Percentiles rank a stretch among this genome's conserved stretches.
phyloP scores from a whole-genome alignment of 192 early-diverging fungal species.

The Backusella sp. region DNA sequence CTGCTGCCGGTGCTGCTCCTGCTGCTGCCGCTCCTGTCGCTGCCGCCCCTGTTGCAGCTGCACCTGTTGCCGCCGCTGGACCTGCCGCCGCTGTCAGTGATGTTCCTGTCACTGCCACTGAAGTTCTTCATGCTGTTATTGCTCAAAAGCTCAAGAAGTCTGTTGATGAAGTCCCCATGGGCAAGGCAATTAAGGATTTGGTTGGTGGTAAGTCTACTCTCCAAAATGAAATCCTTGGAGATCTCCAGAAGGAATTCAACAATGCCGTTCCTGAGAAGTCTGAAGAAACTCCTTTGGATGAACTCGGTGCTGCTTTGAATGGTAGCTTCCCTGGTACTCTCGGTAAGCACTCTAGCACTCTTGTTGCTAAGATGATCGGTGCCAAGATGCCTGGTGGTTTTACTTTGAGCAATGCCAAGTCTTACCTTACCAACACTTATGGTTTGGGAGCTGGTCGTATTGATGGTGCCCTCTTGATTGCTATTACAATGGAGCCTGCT shows the following conservation, averaged over 20 bases:
- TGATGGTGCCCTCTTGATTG: slow-evolving; percentile 74
- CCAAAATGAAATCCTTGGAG: slow-evolving; percentile 96
- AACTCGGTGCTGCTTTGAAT: slow-evolving; percentile 70
- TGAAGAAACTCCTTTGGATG: slow-evolving; percentile 85
- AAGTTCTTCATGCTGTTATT: slow-evolving; percentile 81
- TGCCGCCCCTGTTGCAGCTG: slow-evolving; percentile 45
- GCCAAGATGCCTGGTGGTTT: slow-evolving; percentile 95
- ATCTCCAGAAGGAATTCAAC: slow-evolving; percentile 90
- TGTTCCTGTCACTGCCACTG: slow-evolving; percentile 76
- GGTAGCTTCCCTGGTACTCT: slow-evolving; percentile 62
- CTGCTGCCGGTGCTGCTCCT: slow-evolving; percentile 46
- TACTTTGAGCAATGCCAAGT: slow-evolving; percentile 74
- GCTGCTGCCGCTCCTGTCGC: slow-evolving; percentile 47
- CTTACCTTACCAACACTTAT: slow-evolving; percentile 65
- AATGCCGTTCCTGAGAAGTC: slow-evolving; percentile 83
- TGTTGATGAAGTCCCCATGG: slow-evolving; percentile 65
- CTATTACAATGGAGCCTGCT: slow-evolving; percentile 79
- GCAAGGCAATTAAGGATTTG: slow-evolving; percentile 89
- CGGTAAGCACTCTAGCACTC: slow-evolving; percentile 77
- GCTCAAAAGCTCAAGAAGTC: slow-evolving; percentile 91
- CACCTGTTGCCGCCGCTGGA: slow-evolving; percentile 39
- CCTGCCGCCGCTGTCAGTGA: slow-evolving; percentile 71
- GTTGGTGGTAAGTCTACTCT: slow-evolving; percentile 95
- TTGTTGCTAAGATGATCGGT: slow-evolving; percentile 79
- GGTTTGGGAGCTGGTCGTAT: slow-evolving; percentile 76